A percentile compares a stretch with the other conserved stretches of the same genome.
These are phyloP conservation scores for Termitomyces sp. DNA, from an alignment of 768 basidiomycete genomes.

Conservation along the genomic window DNA sequence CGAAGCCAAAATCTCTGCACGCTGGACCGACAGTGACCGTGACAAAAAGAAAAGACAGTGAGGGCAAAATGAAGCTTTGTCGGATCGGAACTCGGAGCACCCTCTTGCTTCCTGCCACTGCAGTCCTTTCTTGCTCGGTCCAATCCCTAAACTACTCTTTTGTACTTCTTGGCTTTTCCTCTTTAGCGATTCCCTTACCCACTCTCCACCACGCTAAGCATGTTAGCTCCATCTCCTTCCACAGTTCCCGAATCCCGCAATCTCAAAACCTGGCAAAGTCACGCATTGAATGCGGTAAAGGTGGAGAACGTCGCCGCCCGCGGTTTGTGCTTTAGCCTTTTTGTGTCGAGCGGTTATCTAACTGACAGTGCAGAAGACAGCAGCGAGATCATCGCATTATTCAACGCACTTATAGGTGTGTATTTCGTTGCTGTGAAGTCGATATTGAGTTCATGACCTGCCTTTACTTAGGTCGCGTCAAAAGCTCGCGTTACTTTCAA, in stretches of 20 bases:
- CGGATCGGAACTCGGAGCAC: constrained; percentile 12
- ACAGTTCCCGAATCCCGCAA: constrained; percentile 17
- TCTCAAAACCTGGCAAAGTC: constrained; percentile 22
- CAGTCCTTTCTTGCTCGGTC: constrained; percentile 13
- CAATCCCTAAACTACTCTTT: constrained; percentile 10
- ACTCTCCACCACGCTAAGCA: constrained; percentile 1
- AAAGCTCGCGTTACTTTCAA: constrained; percentile 35
- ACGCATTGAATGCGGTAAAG: constrained; percentile 38
- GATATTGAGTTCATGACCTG: background rate
- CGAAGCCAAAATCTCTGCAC: background rate
- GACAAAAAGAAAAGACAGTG: no score
- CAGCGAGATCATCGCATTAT: constrained; percentile 48
- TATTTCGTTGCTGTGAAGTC: background rate
- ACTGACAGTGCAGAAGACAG: constrained; percentile 20
- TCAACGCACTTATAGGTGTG: constrained; percentile 51
- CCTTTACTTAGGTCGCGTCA: constrained; percentile 40
- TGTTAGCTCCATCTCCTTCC: constrained; percentile 11
- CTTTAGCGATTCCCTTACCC: constrained; percentile 14
- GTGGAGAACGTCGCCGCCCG: constrained; percentile 42
- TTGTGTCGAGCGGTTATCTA: background rate
- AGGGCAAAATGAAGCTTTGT: background rate
- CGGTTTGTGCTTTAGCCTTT: constrained; percentile 19
- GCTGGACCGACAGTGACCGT: no score
- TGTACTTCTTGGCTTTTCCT: constrained; percentile 10
- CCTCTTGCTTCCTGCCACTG: constrained; percentile 14